Evolutionary conservation across 148 eudicot genomes (phyloP).

Genomic region (Gaultheria prostrata): DNA sequence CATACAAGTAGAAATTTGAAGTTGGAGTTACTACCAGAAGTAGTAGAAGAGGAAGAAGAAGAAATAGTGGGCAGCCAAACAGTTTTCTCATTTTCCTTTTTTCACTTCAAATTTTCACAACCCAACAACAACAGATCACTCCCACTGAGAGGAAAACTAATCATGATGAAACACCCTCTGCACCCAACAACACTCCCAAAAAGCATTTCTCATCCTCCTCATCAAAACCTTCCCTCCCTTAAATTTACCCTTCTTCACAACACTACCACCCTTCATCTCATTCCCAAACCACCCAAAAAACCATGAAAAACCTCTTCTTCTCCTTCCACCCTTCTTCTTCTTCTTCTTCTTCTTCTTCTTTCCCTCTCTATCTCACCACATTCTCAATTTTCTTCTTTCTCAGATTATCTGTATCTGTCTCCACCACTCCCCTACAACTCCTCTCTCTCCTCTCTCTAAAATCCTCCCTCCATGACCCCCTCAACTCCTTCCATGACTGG

Average conservation of each 20-base stretch:
- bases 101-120: conserved; percentile 36
- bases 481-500: conserved; percentile 57
- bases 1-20: not conserved
- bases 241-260: conserved; percentile 40
- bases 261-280: conserved; percentile 21
- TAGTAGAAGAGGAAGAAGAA: not conserved
- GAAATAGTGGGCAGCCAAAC: conserved; percentile 4
- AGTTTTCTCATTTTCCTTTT: conserved; percentile 3
- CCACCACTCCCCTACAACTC: conserved; percentile 43
- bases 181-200: conserved; percentile 50
- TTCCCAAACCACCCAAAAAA: conserved; percentile 14
- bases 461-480: conserved; percentile 69
- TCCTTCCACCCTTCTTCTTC: not conserved
- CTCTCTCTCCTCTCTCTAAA: conserved; percentile 60
- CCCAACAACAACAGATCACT: conserved; percentile 38
- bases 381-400: conserved; percentile 14
- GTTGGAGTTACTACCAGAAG: not conserved
- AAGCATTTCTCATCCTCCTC: conserved; percentile 36
- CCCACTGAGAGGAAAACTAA: conserved; percentile 44
- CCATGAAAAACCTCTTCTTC: conserved; percentile 35
- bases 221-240: conserved; percentile 47
- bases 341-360: conserved; percentile 11
- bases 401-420: not conserved
- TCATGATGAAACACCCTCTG: conserved; percentile 66
- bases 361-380: conserved; percentile 12